Evolutionary conservation across 2,329 filamentous ascomycete genomes (phyloP), one percentile per base, ranked within the genome.

Genomic region (Volutella citrinella): DNA sequence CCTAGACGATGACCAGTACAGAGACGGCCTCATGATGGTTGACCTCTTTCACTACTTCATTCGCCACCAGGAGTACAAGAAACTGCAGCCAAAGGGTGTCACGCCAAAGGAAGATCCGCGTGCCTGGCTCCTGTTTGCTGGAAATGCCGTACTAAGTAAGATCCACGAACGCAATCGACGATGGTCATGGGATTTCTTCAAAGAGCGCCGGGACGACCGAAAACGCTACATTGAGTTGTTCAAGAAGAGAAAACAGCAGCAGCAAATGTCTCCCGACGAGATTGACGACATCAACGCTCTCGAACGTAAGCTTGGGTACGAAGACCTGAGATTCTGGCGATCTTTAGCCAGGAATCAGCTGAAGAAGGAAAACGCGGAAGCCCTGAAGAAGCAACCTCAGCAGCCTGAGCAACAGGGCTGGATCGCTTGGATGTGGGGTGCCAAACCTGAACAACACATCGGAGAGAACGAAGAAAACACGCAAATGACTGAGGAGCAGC

Each of bases 11-110:
- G 80, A 96, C 47, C 93, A 99, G 59, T 99, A 99, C 57, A 85
- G 94, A 19, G 93, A 99, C 64, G 88, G 84, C 6, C 68, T 99
- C 38, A 98, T 98, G 93, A 86, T 99, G 70, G 86, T 97, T 3
- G 93, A 99, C 57, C 72, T 97, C 4, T 98, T 99, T 69, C 93
- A 98, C 61, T 97, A 95, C 64, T 98, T 97, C 61, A 86, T 96
- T 50, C 83, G 91, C 19, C 93, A 98, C 48, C 93, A 97, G 60
- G 91, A 99, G 59, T 96, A 97, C 68, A 94, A 94, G 58, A 91
- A 84, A 51, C 72, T 89, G 38, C 88, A 95, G 52, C 93, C 93
- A 5, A 93, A 94, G 56, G 82, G 73, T 2, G 76, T 82, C 38
- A 76, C 77, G 0, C 86, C 88, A 0, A 95, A 89, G 56, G 87